phyloP scores from a whole-genome alignment of 352 stramenopile species.

The Phytophthora pseudosyringae region DNA sequence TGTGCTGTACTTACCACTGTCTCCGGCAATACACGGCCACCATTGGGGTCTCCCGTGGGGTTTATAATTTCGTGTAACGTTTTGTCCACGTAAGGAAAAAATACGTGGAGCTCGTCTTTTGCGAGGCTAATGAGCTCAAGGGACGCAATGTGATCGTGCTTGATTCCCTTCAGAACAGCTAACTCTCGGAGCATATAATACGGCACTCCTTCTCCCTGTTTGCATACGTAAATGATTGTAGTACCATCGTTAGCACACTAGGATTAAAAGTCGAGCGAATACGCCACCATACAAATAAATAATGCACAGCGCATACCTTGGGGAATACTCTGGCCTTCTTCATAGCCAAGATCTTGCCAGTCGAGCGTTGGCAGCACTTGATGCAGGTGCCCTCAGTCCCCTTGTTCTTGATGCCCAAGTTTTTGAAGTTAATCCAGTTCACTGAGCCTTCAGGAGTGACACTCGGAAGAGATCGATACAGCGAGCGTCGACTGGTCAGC shows the following conservation, averaged over 20 bases:
- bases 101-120: constrained; percentile 89
- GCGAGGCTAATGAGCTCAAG: constrained; percentile 89
- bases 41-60: constrained; percentile 82
- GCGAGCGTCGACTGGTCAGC: constrained; percentile 69
- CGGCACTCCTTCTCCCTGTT: constrained; percentile 89
- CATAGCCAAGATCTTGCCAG: constrained; percentile 88
- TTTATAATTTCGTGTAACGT: constrained; percentile 93
- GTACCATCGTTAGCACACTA: constrained; percentile 6
- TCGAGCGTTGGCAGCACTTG: constrained; percentile 86
- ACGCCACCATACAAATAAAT: background rate
- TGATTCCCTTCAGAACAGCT: constrained; percentile 87
- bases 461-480: constrained; percentile 74
- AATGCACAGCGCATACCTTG: constrained; percentile 48
- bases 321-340: constrained; percentile 90
- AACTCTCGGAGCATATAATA: constrained; percentile 94
- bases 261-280: background rate
- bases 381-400: constrained; percentile 90
- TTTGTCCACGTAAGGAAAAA: constrained; percentile 92
- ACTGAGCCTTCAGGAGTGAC: constrained; percentile 77
- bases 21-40: constrained; percentile 77
- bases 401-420: constrained; percentile 91
- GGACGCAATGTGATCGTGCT: constrained; percentile 89
- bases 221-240: constrained; percentile 6
- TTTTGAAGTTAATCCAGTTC: constrained; percentile 90
- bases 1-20: constrained; percentile 56